These are phyloP conservation scores for Croton setiger DNA, from an alignment of 441 rosid genomes.

Conservation along the genomic window DNA sequence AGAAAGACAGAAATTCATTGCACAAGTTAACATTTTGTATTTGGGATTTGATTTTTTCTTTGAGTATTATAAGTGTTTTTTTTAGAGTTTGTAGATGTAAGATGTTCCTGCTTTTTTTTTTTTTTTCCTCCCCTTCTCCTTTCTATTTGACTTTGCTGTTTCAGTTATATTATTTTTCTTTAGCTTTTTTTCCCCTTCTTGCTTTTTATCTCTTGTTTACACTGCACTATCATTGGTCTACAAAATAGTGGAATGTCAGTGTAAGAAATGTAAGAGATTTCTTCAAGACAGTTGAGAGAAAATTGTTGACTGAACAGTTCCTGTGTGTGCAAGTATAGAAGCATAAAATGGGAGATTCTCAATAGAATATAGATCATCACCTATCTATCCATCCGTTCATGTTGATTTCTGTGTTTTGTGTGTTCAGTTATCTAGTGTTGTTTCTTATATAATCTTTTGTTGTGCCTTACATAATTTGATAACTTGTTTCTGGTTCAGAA, in stretches of 20 bases:
- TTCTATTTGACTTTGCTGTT: background rate
- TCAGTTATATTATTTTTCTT: background rate
- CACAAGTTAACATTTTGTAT: background rate
- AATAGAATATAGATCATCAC: background rate
- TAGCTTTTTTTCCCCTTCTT: background rate
- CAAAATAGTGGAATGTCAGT: background rate
- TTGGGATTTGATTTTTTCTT: background rate
- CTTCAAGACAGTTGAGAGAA: background rate
- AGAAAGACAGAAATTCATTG: too few relatives aligned
- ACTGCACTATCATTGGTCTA: too few relatives aligned
- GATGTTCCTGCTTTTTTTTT: background rate
- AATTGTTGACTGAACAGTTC: background rate
- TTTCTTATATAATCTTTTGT: background rate
- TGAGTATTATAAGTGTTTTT: background rate
- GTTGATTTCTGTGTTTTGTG: background rate
- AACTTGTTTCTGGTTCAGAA: conserved; percentile 52
- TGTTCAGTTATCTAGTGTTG: too few relatives aligned
- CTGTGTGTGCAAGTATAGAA: background rate
- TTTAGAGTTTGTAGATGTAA: background rate
- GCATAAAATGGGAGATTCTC: background rate
- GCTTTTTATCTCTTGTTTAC: background rate
- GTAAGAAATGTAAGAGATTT: background rate
- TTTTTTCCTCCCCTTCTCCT: background rate
- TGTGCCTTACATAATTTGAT: background rate
- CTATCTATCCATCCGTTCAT: background rate